Percentiles rank a stretch among this genome's conserved stretches.
Evolutionary conservation across 2,329 filamentous ascomycete genomes (phyloP).

Genomic region (Macrophomina pseudophaseolina): DNA sequence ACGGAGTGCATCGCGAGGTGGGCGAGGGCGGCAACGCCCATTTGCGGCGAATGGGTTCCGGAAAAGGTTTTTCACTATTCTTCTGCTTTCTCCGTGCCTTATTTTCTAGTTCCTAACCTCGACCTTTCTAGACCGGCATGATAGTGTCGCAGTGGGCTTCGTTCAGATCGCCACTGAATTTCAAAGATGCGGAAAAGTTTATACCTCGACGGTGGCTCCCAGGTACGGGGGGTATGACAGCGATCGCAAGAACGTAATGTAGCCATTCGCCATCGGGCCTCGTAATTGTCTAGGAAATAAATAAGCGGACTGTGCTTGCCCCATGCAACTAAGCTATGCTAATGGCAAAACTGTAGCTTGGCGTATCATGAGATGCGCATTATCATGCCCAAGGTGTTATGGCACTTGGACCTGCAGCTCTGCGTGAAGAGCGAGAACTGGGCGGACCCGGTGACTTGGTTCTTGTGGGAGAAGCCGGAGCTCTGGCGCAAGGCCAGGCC

Average conservation of each 20-base stretch:
- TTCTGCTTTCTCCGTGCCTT: not conserved
- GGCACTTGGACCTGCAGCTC: conserved; percentile 46
- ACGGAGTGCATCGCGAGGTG: conserved; percentile 39
- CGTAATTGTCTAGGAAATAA: conserved; percentile 46
- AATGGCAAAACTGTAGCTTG: conserved; percentile 32
- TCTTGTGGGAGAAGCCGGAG: conserved; percentile 45
- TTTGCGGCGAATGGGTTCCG: conserved; percentile 46
- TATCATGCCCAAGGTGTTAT: conserved; percentile 44
- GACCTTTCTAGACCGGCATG: conserved; percentile 29
- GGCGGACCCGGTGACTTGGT: conserved; percentile 39
- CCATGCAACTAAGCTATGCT: not conserved
- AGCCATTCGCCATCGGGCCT: conserved; percentile 52
- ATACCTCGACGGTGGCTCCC: conserved; percentile 50
- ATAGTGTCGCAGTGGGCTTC: conserved; percentile 13
- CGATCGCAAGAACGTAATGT: conserved; percentile 43
- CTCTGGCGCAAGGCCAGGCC: conserved; percentile 36
- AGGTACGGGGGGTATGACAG: conserved; percentile 31
- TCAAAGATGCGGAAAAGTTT: conserved; percentile 43
- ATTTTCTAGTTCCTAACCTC: not conserved
- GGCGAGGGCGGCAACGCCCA: conserved; percentile 42
- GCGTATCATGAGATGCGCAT: conserved; percentile 49
- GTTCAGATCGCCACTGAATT: conserved; percentile 35
- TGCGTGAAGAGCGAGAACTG: conserved; percentile 38
- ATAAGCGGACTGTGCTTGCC: conserved; percentile 31
- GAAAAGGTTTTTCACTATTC: conserved; percentile 30